phyloP scores from a whole-genome alignment of 805 yeast genomes.

The Ogataea trehaloabstinens region DNA sequence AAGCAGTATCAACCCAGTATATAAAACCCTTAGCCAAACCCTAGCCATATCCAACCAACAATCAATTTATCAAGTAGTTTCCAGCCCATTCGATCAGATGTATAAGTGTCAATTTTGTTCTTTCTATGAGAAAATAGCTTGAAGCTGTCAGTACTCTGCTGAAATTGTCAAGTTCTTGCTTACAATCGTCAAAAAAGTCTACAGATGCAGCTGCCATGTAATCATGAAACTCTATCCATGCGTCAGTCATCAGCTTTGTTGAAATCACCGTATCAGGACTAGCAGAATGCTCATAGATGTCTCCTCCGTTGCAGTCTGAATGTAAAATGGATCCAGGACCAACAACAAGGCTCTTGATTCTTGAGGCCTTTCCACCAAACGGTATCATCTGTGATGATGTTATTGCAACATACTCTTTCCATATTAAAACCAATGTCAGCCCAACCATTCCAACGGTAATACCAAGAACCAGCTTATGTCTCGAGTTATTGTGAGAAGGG shows the following conservation, averaged over 20 bases:
- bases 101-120: slow-evolving; percentile 20
- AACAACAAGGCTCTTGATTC: slow-evolving; percentile 6
- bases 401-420: slow-evolving; percentile 18
- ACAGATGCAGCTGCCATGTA: slow-evolving; percentile 4
- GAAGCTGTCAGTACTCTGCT: slow-evolving; percentile 11
- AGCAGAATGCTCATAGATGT: too few relatives aligned
- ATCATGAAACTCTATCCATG: slow-evolving; percentile 9
- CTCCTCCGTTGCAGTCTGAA: slow-evolving; percentile 13
- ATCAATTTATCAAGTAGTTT: slow-evolving; percentile 2
- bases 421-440: slow-evolving; percentile 27
- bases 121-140: slow-evolving; percentile 16
- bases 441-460: slow-evolving; percentile 30
- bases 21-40: too few relatives aligned
- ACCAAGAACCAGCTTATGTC: slow-evolving; percentile 23
- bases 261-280: neutral
- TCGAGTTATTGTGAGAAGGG: slow-evolving; percentile 9
- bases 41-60: too few relatives aligned
- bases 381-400: neutral
- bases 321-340: slow-evolving; percentile 8
- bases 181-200: slow-evolving; percentile 8
- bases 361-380: slow-evolving; percentile 1
- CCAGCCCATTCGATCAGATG: slow-evolving; percentile 15
- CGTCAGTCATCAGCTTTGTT: neutral
- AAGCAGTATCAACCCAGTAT: too few relatives aligned
- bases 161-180: slow-evolving; percentile 12